These are phyloP conservation scores for Dalbergia cochinchinensis DNA, from an alignment of 306 rosid genomes.

Conservation along the genomic window DNA sequence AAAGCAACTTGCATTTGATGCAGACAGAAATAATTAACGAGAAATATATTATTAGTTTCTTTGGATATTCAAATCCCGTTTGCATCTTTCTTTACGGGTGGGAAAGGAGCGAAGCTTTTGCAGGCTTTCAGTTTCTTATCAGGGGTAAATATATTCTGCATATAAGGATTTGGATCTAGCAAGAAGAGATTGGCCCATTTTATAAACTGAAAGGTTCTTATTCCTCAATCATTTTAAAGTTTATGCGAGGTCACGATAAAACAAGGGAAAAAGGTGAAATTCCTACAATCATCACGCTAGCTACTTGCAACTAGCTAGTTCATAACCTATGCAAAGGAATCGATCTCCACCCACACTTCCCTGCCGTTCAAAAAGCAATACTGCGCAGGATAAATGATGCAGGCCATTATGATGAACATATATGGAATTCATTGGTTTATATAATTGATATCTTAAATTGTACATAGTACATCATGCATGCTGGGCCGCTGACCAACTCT, in stretches of 20 bases:
- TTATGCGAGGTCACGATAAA: conserved; percentile 31
- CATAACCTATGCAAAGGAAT: conserved; percentile 37
- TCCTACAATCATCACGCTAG: conserved; percentile 23
- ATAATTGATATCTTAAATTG: background rate
- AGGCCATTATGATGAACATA: conserved; percentile 12
- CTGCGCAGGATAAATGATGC: conserved; percentile 10
- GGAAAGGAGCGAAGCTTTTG: conserved; percentile 63
- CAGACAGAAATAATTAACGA: background rate
- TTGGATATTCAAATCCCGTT: conserved; percentile 58
- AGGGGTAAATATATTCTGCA: conserved; percentile 31
- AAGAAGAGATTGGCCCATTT: conserved; percentile 27
- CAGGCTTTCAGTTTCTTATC: conserved; percentile 29
- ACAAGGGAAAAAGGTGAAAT: conserved; percentile 34
- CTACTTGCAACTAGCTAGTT: conserved; percentile 18
- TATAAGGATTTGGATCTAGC: conserved; percentile 47
- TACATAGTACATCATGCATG: conserved; percentile 10
- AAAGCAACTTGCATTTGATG: conserved; percentile 46
- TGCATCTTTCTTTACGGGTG: conserved; percentile 45
- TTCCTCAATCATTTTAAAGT: conserved; percentile 59
- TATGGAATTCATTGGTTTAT: background rate
- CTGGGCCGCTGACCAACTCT: background rate
- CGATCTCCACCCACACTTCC: conserved; percentile 5
- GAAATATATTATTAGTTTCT: conserved; percentile 18
- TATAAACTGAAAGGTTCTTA: conserved; percentile 55
- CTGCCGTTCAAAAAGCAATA: conserved; percentile 22